Evolutionary conservation across 257 asterid species (phyloP).

Genomic region (Forsythia viridissima): DNA sequence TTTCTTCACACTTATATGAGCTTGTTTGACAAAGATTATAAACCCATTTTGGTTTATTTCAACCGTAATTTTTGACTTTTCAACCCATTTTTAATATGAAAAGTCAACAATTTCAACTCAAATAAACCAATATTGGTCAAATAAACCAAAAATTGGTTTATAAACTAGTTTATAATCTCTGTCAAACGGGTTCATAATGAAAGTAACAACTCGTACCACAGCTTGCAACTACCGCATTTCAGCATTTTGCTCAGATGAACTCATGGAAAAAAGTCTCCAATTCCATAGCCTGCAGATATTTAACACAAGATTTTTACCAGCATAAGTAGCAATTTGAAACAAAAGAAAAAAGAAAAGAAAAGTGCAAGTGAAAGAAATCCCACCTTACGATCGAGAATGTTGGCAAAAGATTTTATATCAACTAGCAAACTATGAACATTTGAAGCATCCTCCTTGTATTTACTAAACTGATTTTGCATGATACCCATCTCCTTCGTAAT

Average conservation of each 20-base stretch:
- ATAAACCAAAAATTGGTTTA: too few species aligned
- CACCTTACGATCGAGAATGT: slow-evolving; percentile 75
- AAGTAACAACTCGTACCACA: slow-evolving; percentile 49
- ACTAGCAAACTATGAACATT: slow-evolving; percentile 77
- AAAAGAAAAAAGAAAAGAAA: slow-evolving; percentile 10
- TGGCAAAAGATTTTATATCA: slow-evolving; percentile 62
- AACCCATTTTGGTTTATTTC: too few species aligned
- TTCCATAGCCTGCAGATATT: slow-evolving; percentile 58
- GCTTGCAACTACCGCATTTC: slow-evolving; percentile 70
- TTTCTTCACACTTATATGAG: neutral
- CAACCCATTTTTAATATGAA: too few species aligned
- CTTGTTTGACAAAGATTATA: too few species aligned
- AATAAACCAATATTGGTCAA: too few species aligned
- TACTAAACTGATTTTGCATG: slow-evolving; percentile 80
- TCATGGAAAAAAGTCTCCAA: slow-evolving; percentile 55
- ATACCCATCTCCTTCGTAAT: slow-evolving; percentile 74
- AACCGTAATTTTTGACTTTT: too few species aligned
- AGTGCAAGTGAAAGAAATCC: slow-evolving; percentile 18
- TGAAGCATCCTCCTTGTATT: slow-evolving; percentile 77
- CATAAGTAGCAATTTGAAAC: slow-evolving; percentile 5
- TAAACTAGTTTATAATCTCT: too few species aligned
- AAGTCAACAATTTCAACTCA: too few species aligned
- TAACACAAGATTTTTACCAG: slow-evolving; percentile 1
- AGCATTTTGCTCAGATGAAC: slow-evolving; percentile 64
- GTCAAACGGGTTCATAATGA: too few species aligned